Conservation (phyloP, 2,329 filamentous ascomycete species). For the Podosphaera xanthii region DNA sequence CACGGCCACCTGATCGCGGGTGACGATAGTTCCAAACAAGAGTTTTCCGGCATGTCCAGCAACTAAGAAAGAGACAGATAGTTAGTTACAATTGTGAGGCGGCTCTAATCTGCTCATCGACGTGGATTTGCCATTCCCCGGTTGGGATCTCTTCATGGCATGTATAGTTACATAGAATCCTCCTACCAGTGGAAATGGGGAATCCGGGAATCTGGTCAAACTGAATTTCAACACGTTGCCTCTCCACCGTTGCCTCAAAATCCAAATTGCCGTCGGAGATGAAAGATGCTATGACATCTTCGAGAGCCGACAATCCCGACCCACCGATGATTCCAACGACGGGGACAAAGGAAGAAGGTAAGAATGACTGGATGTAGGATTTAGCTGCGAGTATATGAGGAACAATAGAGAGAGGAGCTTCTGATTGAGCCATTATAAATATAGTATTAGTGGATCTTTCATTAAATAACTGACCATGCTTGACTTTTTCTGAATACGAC, state of each 20-base stretch:
- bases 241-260: background rate
- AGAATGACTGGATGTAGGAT: slow-evolving; percentile 1
- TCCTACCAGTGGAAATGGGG: slow-evolving; percentile 6
- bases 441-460: too few relatives aligned
- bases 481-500: too few relatives aligned
- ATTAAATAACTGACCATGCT: too few relatives aligned
- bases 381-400: background rate
- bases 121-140: too few relatives aligned
- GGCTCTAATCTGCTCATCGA: background rate
- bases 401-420: background rate
- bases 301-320: slow-evolving; percentile 6
- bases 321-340: slow-evolving; percentile 6
- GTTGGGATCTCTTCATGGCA: too few relatives aligned
- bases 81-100: background rate
- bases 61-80: slow-evolving; percentile 1
- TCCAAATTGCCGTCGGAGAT: background rate
- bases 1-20: background rate
- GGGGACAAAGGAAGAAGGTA: slow-evolving; percentile 2
- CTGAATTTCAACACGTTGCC: slow-evolving; percentile 2
- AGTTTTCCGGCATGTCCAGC: slow-evolving; percentile 8
- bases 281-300: slow-evolving; percentile 2
- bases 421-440: background rate
- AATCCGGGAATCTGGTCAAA: slow-evolving; percentile 8
- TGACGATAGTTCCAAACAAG: slow-evolving; percentile 6
- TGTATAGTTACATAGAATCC: background rate